Evolutionary conservation across 768 basidiomycete genomes (phyloP), one percentile per base, ranked within the genome.

Genomic region (Pleurotus sapidus): DNA sequence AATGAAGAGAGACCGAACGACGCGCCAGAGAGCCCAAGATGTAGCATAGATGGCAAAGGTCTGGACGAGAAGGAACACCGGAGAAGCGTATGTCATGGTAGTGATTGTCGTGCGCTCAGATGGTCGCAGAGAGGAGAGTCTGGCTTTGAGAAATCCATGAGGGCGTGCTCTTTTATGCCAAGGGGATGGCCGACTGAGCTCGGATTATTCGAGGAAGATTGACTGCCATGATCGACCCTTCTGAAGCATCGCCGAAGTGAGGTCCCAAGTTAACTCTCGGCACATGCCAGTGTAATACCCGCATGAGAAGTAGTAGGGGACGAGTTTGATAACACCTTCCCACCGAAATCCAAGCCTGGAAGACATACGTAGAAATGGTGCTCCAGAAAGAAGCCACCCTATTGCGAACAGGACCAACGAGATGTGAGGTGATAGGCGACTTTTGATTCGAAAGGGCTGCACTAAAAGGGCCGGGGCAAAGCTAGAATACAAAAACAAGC

Each of bases 131-230:
- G 18, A 25, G 30, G 30, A 30, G 37, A 25, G 51, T 42, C n/a
- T 39, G 18, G 51, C 39, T 20, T 54, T 54, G 51, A 54, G 39
- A 14, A 25, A 24, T 38, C 24, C 51, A 39, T 54, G 51, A 23
- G 39, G 51, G 38, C 15, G 17, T 18, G 51, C 38, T 38, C 49
- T 54, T 54, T 54, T 54, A 54, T 54, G 51, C 51, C 51, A 54
- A 54, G 51, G 51, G 51, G 51, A 54, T 30, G 39, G 51, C 51
- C 20, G 51, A 40, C 42, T 42, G 37, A 43, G 39, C 39, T 54
- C 51, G 51, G 51, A 42, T 54, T 54, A 54, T 40, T 54, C 39
- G 51, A 54, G 51, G 51, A 54, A 54, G 51, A 54, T 54, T 54
- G 51, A 30, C 39, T 51, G 23, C 23, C 39, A 54, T 34, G 39